Evolutionary conservation across 345 rosid species (phyloP), one percentile per base, ranked within the genome.

Genomic region (Eucalyptus sp.): DNA sequence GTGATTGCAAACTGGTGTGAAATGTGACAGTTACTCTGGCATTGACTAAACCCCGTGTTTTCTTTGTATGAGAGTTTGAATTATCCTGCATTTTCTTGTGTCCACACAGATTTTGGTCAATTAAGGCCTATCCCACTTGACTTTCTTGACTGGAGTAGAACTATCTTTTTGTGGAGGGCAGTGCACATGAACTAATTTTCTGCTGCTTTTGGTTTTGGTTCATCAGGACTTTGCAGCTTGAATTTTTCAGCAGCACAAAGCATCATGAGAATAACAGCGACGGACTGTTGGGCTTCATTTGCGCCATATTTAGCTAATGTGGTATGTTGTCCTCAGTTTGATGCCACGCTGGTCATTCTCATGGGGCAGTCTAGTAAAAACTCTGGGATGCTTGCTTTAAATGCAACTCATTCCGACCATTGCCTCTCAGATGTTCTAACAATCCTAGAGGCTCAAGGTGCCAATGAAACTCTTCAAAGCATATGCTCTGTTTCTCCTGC

Each of bases 321-420:
- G 88, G 94, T 93, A 89, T 94, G 96, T 88, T 94, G 96, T 87
- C 96, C 96, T 51, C 96, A 94, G 91, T 89, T 94, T 83, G 93
- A 93, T 89, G 96, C 96, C 88, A 90, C 93, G 79, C 90, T 93
- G 80, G 88, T 89, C 37, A 93, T 94, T 91, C 95, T 94, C 86
- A 89, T 93, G 86, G 96, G 95, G 80, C 94, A 92, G 90, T 91
- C 92, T 86, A 93, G 96, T 90, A 91, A 91, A 93, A 58, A 87
- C 58, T 91, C 92, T 60, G 91, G 94, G 76, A 83, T 92, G 91
- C 96, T 94, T 89, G 91, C 91, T 88, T 88, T 93, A 88, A 89
- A 91, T 84, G 90, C 88, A 44, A 91, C 92, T 86, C 91, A 86
- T 89, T 92, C 95, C 54, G 88, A 89, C 68, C 87, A 92, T 89